phyloP scores from a whole-genome alignment of 2,329 filamentous ascomycete species.

The Colletotrichum lindemuthianum region DNA sequence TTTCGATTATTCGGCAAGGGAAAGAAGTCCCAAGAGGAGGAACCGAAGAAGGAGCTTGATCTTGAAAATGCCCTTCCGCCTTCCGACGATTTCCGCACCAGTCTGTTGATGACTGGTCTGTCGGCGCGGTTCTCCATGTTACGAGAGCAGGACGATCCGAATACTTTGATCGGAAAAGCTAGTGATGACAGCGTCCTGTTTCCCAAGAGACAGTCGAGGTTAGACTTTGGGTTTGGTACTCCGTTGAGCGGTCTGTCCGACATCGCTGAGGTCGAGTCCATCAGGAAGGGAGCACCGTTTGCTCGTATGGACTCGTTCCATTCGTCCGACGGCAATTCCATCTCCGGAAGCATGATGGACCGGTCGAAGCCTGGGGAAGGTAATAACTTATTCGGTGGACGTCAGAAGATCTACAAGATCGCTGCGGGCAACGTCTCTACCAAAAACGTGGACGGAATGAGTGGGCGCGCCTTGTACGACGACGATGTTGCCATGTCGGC shows the following conservation, averaged over 20 bases:
- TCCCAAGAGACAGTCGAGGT: conserved; percentile 81
- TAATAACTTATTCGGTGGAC: conserved; percentile 92
- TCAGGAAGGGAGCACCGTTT: conserved; percentile 68
- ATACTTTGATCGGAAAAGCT: conserved; percentile 88
- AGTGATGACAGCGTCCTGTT: conserved; percentile 93
- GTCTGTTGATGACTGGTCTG: conserved; percentile 92
- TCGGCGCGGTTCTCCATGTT: conserved; percentile 98
- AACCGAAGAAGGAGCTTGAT: conserved; percentile 75
- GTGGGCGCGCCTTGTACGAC: conserved; percentile 80
- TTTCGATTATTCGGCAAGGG: conserved; percentile 66
- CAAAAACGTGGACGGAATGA: conserved; percentile 60
- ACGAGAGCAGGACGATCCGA: conserved; percentile 91
- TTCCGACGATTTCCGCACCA: conserved; percentile 91
- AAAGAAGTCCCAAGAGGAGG: conserved; percentile 65
- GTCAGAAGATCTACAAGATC: conserved; percentile 95
- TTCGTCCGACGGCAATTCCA: conserved; percentile 73
- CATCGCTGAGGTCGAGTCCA: conserved; percentile 90
- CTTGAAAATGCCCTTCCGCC: conserved; percentile 79
- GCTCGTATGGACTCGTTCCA: conserved; percentile 72
- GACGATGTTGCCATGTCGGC: conserved; percentile 85
- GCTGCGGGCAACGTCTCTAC: conserved; percentile 60
- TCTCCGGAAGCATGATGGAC: conserved; percentile 80
- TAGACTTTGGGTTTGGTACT: conserved; percentile 70
- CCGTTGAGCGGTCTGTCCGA: conserved; percentile 69
- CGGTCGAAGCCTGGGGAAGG: conserved; percentile 85